Evolutionary conservation across 345 rosid genomes (phyloP).

Genomic region (Brassica cretica): DNA sequence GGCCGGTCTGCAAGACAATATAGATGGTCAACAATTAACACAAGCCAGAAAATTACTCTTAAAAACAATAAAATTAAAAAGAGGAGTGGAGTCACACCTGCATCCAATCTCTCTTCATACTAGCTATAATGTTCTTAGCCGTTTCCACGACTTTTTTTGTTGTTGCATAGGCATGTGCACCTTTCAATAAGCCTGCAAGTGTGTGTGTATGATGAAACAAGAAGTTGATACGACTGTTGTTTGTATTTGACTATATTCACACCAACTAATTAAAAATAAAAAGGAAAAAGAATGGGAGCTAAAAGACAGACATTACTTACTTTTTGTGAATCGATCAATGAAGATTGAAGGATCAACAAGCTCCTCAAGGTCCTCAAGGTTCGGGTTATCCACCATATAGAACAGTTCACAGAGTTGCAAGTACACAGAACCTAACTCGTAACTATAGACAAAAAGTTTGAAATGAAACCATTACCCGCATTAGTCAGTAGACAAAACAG

Average conservation of each 20-base stretch:
- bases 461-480: background rate
- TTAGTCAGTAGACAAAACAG: no score
- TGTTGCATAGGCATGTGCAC: background rate
- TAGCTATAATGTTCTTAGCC: background rate
- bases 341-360: background rate
- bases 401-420: background rate
- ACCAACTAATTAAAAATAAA: no score
- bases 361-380: background rate
- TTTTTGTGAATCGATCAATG: background rate
- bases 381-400: background rate
- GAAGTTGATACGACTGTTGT: background rate
- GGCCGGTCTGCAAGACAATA: background rate
- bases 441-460: background rate
- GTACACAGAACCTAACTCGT: background rate
- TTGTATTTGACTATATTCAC: background rate
- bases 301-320: background rate
- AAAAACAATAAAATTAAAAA: background rate
- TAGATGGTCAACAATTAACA: background rate
- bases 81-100: background rate
- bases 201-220: background rate
- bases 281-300: no score
- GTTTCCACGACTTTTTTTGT: background rate
- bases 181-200: background rate
- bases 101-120: background rate
- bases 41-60: background rate